Evolutionary conservation across 208 protist species (phyloP).

Genomic region (Trypanosoma melophagium): DNA sequence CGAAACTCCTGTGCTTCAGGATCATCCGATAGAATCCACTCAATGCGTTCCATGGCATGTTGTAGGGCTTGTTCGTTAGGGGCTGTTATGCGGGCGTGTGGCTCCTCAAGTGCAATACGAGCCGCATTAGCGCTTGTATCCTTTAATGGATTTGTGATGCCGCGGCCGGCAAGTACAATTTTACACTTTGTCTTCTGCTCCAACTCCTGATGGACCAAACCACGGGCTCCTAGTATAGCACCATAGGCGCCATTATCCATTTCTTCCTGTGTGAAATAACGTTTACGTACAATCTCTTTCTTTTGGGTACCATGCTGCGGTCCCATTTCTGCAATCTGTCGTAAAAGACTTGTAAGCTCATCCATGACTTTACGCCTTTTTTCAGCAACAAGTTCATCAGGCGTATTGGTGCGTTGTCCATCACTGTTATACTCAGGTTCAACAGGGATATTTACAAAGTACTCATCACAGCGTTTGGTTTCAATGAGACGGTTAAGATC

Average conservation of each 20-base stretch:
- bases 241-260: conserved; percentile 87
- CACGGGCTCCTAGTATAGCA: conserved; percentile 88
- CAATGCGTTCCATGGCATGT: conserved; percentile 81
- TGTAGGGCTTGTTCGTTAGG: conserved; percentile 86
- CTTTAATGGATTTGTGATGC: conserved; percentile 90
- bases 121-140: conserved; percentile 79
- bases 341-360: conserved; percentile 62
- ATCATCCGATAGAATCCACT: conserved; percentile 92
- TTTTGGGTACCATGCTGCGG: conserved; percentile 53
- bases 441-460: conserved; percentile 75
- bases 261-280: conserved; percentile 85
- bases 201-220: conserved; percentile 86
- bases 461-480: conserved; percentile 56
- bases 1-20: conserved; percentile 86
- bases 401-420: conserved; percentile 82
- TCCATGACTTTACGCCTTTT: conserved; percentile 71
- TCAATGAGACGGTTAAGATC: conserved; percentile 81
- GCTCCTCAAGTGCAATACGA: conserved; percentile 77
- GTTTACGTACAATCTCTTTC: conserved; percentile 84
- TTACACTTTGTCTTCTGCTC: conserved; percentile 85
- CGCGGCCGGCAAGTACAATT: conserved; percentile 89
- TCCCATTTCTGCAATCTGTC: conserved; percentile 54
- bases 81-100: conserved; percentile 89
- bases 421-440: conserved; percentile 76
- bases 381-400: conserved; percentile 66